Conservation (phyloP, 2,329 filamentous ascomycete species). For the Teratosphaeriaceae sp. region DNA sequence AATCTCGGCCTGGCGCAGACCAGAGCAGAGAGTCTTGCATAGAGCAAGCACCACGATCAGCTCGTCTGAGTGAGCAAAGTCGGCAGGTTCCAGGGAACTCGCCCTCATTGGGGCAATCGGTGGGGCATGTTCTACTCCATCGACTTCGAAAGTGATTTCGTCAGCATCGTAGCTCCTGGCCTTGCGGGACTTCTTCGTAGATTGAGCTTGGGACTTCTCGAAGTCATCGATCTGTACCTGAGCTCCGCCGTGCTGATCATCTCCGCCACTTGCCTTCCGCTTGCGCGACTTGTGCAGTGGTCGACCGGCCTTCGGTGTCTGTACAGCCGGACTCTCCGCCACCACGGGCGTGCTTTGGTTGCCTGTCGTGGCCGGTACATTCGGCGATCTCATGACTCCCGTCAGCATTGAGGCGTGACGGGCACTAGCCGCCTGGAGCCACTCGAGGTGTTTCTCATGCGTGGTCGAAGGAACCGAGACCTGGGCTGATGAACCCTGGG, state of each 20-base stretch:
- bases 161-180: too few species aligned
- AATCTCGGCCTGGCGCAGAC: conserved; percentile 26
- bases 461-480: too few species aligned
- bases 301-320: neutral
- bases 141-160: too few species aligned
- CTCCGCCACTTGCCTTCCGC: neutral
- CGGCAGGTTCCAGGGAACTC: too few species aligned
- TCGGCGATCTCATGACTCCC: neutral
- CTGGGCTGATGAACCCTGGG: too few species aligned
- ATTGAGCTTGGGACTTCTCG: too few species aligned
- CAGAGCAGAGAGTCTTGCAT: conserved; percentile 28
- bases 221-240: neutral
- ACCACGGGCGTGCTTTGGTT: neutral
- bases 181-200: too few species aligned
- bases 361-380: neutral
- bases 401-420: neutral
- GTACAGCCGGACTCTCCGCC: neutral
- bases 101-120: too few species aligned
- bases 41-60: conserved; percentile 28
- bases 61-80: conserved; percentile 20
- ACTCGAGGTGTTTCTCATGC: too few species aligned
- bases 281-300: neutral
- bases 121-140: too few species aligned
- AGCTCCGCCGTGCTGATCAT: neutral
- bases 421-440: neutral